These are phyloP conservation scores for Agrocybe praecox DNA, from an alignment of 768 basidiomycete genomes.

Conservation along the genomic window DNA sequence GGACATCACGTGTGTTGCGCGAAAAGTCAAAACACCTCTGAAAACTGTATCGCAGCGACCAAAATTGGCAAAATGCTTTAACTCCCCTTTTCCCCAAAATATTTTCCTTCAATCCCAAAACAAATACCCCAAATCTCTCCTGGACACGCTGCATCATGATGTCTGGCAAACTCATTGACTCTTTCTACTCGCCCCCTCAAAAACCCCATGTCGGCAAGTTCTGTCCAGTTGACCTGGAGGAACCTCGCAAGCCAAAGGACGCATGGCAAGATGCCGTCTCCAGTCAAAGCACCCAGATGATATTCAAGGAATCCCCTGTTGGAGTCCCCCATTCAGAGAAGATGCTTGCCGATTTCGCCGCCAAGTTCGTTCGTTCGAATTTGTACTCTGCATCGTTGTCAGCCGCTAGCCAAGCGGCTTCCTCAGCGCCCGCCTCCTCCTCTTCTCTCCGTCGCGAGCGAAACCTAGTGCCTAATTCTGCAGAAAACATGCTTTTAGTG, in stretches of 20 bases:
- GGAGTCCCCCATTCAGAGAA: slow-evolving; percentile 36
- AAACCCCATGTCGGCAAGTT: slow-evolving; percentile 38
- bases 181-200: slow-evolving; percentile 41
- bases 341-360: slow-evolving; percentile 55
- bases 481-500: slow-evolving; percentile 65
- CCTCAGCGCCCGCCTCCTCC: slow-evolving; percentile 35
- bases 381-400: slow-evolving; percentile 38
- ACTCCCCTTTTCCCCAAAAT: slow-evolving; percentile 56
- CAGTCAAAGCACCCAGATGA: slow-evolving; percentile 39
- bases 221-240: slow-evolving; percentile 26
- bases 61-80: too few species aligned
- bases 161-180: slow-evolving; percentile 57
- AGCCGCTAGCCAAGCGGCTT: slow-evolving; percentile 31
- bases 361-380: slow-evolving; percentile 56
- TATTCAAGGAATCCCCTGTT: slow-evolving; percentile 24
- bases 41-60: too few species aligned
- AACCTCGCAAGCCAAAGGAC: slow-evolving; percentile 47
- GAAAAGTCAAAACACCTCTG: too few species aligned
- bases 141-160: slow-evolving; percentile 68
- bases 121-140: slow-evolving; percentile 26
- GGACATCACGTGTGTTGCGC: too few species aligned
- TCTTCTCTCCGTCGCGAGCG: slow-evolving; percentile 47
- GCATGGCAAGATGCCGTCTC: slow-evolving; percentile 73
- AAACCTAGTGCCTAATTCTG: slow-evolving; percentile 56
- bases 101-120: slow-evolving; percentile 37